A percentile compares a stretch with the other conserved stretches of the same genome.
Evolutionary conservation across 371 early-diverging fungal species (phyloP).

Genomic region (Mucor mucedo): DNA sequence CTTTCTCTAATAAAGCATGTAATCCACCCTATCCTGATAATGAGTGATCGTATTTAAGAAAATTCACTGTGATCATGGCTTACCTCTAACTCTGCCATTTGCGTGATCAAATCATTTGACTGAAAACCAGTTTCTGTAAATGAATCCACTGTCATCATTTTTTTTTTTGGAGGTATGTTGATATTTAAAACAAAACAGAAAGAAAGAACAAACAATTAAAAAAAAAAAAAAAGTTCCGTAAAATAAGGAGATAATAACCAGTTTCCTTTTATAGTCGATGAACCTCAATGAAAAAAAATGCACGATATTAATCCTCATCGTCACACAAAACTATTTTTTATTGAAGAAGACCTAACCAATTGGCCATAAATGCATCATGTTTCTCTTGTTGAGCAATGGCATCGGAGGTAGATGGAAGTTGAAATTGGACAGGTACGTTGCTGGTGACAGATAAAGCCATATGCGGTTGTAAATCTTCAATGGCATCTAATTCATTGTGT

Average conservation of each 20-base stretch:
- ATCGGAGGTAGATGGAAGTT: neutral
- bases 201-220: slow-evolving; percentile 7
- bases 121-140: slow-evolving; percentile 8
- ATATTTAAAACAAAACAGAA: neutral
- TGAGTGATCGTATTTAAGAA: neutral
- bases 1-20: slow-evolving; percentile 32
- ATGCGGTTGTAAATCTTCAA: slow-evolving; percentile 22
- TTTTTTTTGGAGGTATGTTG: neutral
- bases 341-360: slow-evolving; percentile 23
- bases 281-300: too few relatives aligned
- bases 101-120: slow-evolving; percentile 23
- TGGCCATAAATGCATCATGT: slow-evolving; percentile 28
- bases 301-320: too few relatives aligned
- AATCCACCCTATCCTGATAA: slow-evolving; percentile 22
- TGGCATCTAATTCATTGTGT: slow-evolving; percentile 19
- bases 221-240: slow-evolving; percentile 9
- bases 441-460: neutral
- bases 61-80: neutral
- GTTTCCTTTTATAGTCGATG: slow-evolving; percentile 9
- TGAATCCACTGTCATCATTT: slow-evolving; percentile 28
- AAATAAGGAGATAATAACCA: slow-evolving; percentile 8
- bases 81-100: slow-evolving; percentile 38
- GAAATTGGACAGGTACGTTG: neutral
- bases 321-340: too few relatives aligned
- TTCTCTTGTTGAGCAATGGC: slow-evolving; percentile 34